These are phyloP conservation scores for Phalaenopsis hybrid DNA, from an alignment of 116 monocot species.

Conservation along the genomic window DNA sequence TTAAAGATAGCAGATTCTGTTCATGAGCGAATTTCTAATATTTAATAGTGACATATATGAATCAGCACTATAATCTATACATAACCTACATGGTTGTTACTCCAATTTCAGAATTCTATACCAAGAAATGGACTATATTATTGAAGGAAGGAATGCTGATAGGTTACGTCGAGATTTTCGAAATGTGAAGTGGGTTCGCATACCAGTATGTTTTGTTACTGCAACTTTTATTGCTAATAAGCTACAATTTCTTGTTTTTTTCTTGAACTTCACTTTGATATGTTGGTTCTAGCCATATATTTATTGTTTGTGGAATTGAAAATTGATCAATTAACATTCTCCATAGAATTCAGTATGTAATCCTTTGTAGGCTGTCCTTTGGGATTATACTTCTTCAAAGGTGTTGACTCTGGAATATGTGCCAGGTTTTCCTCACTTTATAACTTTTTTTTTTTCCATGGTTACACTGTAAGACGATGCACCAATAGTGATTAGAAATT, in stretches of 20 bases:
- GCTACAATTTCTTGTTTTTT: not conserved
- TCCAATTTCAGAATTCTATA: conserved; percentile 68
- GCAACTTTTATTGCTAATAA: not conserved
- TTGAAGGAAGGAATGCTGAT: conserved; percentile 98
- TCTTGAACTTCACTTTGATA: not conserved
- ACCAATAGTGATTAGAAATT: not conserved
- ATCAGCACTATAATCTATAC: not conserved
- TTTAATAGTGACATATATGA: not conserved
- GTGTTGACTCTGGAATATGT: conserved; percentile 92
- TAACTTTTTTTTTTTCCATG: not conserved
- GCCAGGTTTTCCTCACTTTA: conserved; percentile 54
- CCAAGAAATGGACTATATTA: conserved; percentile 94
- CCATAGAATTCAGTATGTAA: not conserved
- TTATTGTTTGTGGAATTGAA: conserved; percentile 5
- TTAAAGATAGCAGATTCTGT: not conserved
- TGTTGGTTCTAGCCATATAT: not conserved
- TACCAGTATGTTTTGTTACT: conserved; percentile 72
- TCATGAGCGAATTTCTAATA: not conserved
- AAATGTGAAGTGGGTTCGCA: conserved; percentile 94
- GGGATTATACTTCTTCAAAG: conserved; percentile 88
- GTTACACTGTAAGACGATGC: not conserved
- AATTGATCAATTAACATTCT: not conserved
- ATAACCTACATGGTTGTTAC: not conserved
- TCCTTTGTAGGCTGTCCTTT: conserved; percentile 51
- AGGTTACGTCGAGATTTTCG: conserved; percentile 96